phyloP scores from a whole-genome alignment of 2,329 filamentous ascomycete species.

The Paraphoma chrysanthemicola region DNA sequence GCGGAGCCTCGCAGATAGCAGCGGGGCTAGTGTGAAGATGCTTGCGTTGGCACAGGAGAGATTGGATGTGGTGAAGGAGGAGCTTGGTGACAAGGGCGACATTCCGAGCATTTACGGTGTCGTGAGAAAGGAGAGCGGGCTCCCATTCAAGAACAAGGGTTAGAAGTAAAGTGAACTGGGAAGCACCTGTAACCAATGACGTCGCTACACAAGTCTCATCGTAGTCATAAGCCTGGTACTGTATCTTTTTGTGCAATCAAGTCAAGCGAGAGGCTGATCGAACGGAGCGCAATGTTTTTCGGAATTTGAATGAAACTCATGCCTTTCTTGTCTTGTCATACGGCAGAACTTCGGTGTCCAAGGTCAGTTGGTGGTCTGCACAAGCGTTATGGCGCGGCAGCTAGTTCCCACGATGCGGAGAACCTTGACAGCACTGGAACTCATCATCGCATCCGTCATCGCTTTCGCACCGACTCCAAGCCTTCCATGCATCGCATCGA shows the following conservation, averaged over 20 bases:
- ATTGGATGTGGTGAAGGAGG: constrained; percentile 71
- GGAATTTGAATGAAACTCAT: no score
- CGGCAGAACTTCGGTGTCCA: background rate
- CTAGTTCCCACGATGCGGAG: constrained; percentile 1
- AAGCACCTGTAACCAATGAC: no score
- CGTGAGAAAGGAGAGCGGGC: constrained; percentile 73
- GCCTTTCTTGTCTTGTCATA: background rate
- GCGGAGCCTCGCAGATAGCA: constrained; percentile 66
- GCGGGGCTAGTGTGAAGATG: constrained; percentile 68
- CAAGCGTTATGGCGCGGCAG: constrained; percentile 3
- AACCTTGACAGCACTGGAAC: background rate
- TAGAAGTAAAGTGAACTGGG: constrained; percentile 3
- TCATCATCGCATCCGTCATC: background rate
- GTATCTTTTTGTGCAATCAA: no score
- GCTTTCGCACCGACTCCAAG: no score
- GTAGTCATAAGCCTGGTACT: no score
- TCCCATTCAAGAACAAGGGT: constrained; percentile 68
- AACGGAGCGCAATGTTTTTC: no score
- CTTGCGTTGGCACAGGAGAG: constrained; percentile 72
- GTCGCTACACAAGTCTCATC: no score
- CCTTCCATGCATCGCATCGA: background rate
- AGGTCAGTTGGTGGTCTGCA: background rate
- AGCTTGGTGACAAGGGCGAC: constrained; percentile 75
- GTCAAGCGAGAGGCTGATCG: no score
- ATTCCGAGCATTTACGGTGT: constrained; percentile 84